These are phyloP conservation scores for Stagonosporopsis rhizophila DNA, from an alignment of 2,329 filamentous ascomycete species.

Conservation along the genomic window DNA sequence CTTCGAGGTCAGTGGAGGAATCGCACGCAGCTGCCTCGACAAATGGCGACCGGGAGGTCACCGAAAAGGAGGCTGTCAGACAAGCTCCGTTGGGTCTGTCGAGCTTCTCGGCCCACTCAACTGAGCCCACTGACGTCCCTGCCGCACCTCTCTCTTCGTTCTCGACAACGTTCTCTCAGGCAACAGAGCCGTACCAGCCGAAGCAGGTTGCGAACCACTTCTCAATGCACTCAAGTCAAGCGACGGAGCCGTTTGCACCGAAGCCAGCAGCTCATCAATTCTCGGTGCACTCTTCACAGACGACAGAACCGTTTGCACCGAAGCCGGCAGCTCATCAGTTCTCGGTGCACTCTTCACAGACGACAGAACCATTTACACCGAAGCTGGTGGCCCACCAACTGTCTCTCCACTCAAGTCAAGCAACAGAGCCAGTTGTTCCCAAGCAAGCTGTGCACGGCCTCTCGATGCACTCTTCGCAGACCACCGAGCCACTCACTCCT, in stretches of 20 bases:
- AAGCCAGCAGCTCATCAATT: conserved; percentile 5
- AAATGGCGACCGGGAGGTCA: background rate
- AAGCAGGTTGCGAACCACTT: conserved; percentile 10
- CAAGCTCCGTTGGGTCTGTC: conserved; percentile 34
- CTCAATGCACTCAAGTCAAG: conserved; percentile 21
- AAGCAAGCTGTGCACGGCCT: background rate
- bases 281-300: conserved; percentile 24
- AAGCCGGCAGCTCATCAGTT: conserved; percentile 15
- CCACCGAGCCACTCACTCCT: conserved; percentile 1
- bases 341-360: conserved; percentile 14
- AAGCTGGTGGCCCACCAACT: conserved; percentile 5
- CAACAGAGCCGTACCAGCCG: conserved; percentile 33
- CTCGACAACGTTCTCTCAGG: conserved; percentile 33
- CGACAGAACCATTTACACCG: too few species aligned
- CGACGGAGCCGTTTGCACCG: conserved; percentile 29
- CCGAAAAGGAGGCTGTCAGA: background rate
- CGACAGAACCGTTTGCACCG: conserved; percentile 25
- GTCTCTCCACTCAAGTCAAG: conserved; percentile 22
- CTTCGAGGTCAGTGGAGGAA: conserved; percentile 1
- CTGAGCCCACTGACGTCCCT: conserved; percentile 32
- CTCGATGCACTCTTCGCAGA: background rate
- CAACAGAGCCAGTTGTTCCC: background rate
- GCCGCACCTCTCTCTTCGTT: conserved; percentile 27
- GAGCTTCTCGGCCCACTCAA: conserved; percentile 35
- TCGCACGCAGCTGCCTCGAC: background rate